Base-by-base conservation (phyloP, 2,329 filamentous ascomycete species). In the Fusarium dimerum region DNA sequence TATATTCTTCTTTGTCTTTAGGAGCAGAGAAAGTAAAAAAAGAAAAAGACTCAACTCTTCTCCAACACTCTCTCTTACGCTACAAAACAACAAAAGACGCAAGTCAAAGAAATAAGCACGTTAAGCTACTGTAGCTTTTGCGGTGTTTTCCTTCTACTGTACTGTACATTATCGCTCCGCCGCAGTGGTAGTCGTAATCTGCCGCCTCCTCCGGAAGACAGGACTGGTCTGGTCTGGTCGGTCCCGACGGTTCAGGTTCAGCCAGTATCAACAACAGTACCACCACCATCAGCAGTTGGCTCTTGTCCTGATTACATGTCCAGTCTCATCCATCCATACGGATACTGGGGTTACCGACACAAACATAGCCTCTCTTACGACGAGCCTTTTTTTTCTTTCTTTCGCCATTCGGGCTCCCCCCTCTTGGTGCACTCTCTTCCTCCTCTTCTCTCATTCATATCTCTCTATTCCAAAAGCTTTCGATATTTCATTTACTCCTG, bases 171-270 rank as follows among this genome's bases (percentile, higher is more conserved):
- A 61, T 61, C 57, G 59, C 63, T 63, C 55, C 63, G 62, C 63
- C 63, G 63, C 63, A 55, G 54, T 57, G 59, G 56, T 59, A 54
- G 62, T 65, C 63, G 62, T 65, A 64, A 65, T 62, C 62, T 60
- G 55, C 61, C 61, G 59, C 62, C 59, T 64, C 59, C 53, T 59
- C 51, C 50, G 55, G 48, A 51, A 47, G 34, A 38, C 50, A 46
- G 47, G 40, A 45, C 41, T 26, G 20, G 20, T 5, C 20, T 26
- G 20, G 20, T 5, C 20, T 26, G 20, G 20, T 26, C 20, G 20
- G 20, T 26, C 20, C 20, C 20, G 20, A 26, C 20, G 20, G 20
- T 4, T 26, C 20, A 26, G 20, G 7, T 26, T 26, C 4, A 26
- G 20, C 20, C 20, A 26, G 20, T 26, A 26, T 26, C 20, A 26